Evolutionary conservation across 2,329 filamentous ascomycete genomes (phyloP), one percentile per base, ranked within the genome.

Genomic region (Corinectria fuckeliana): DNA sequence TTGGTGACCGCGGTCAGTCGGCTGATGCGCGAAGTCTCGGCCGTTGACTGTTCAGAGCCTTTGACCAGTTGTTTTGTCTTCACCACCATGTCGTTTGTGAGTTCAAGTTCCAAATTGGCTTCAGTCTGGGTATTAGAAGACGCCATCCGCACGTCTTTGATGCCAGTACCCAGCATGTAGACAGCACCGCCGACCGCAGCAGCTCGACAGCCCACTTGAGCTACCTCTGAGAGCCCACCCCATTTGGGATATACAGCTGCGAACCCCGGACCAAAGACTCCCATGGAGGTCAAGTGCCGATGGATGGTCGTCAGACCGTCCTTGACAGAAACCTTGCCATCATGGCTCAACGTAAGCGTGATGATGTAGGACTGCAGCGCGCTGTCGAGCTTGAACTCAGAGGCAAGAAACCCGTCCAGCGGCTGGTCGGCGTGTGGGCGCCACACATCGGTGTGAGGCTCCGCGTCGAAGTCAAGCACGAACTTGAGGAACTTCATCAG

Each of bases 401-500:
- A 78, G 13, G 78, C 78, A 39, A 91, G 80, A 68, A 91, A 92
- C 4, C 78, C 74, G 2, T 81, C 74, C 47, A 94, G 83, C 0
- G 83, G 78, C 51, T 77, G 76, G 11, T 81, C 74, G 25, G 87
- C 84, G 50, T 85, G 80, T 2, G 78, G 69, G 60, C 86, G 76
- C 89, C 89, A 92, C 3, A 81, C 68, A 50, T 83, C 83, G 49
- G 69, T 74, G 70, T 86, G 85, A 51, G 74, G 73, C 53, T 81
- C 79, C n/a, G 77, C 85, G 66, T 91, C 85, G 69, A 89, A 89
- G 68, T 92, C 86, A 60, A 88, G 81, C 52, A 97, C 90, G 72
- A 95, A 94, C 74, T 94, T 93, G 70, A 98, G 83, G 70, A 97
- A 96, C 75, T 96, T 96, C 90, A 97, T 97, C 70, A 98, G 77